These are phyloP conservation scores for Hortiboletus flavorubellus DNA, from an alignment of 768 basidiomycete genomes.

Conservation along the genomic window DNA sequence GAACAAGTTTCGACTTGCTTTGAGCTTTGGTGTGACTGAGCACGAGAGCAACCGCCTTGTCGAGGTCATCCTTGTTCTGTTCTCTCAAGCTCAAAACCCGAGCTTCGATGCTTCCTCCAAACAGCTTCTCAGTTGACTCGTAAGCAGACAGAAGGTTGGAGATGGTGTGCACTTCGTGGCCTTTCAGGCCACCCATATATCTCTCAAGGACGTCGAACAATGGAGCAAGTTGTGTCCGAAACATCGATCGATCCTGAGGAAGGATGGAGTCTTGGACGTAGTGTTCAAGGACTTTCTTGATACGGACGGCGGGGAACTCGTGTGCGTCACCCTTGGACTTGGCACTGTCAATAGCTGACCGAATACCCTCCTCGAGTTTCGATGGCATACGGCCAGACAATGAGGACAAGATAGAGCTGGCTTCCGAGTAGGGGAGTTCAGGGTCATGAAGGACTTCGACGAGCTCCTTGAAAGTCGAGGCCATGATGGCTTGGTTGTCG, in stretches of 20 bases:
- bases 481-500: conserved; percentile 93
- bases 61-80: conserved; percentile 87
- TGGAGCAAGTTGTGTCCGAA: conserved; percentile 66
- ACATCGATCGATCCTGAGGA: conserved; percentile 75
- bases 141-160: conserved; percentile 77
- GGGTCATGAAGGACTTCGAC: conserved; percentile 76
- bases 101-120: conserved; percentile 92
- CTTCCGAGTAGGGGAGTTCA: conserved; percentile 86
- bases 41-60: conserved; percentile 81
- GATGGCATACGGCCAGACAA: conserved; percentile 91
- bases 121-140: conserved; percentile 84
- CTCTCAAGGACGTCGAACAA: conserved; percentile 75
- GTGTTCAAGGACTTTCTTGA: conserved; percentile 85
- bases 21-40: conserved; percentile 95
- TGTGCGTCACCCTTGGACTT: conserved; percentile 66
- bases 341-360: conserved; percentile 71
- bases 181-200: conserved; percentile 79
- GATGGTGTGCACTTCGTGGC: conserved; percentile 77
- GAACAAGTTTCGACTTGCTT: conserved; percentile 85
- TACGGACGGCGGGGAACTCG: conserved; percentile 88
- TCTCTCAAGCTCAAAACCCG: conserved; percentile 88
- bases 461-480: conserved; percentile 81
- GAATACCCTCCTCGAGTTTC: conserved; percentile 85
- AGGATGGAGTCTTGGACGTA: conserved; percentile 79
- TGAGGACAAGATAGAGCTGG: conserved; percentile 76